Evolutionary conservation across 257 asterid species (phyloP), one percentile per base, ranked within the genome.

Genomic region (Salvia hispanica): DNA sequence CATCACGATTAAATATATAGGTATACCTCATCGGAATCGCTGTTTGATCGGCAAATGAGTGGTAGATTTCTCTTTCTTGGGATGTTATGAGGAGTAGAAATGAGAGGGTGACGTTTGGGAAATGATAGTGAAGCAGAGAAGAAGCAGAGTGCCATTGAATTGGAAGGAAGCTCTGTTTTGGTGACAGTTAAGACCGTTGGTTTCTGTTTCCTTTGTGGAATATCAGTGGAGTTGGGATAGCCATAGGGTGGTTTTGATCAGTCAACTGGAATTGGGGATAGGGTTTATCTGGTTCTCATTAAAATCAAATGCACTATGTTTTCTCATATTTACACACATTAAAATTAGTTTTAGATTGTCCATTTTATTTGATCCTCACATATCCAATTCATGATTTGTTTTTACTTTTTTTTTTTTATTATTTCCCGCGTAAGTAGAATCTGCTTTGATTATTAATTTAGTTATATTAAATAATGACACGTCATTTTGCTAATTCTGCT

Each of bases 21-120:
- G 45, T 4, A 46, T 57, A 87, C 97, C 86, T 88, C 91, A 64
- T 74, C 69, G 46, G 83, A 67, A 43, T 85, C 90, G 25, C 74
- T 70, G 70, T 71, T 83, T 8, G 96, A 83, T 71, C 83, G 79
- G 79, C 91, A 79, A 64, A 39, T 43, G 62, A 80, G 58, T 2
- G 58, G 60, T 6, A 58, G 67, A 28, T 16, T 73, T 65, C 61
- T 81, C 79, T 70, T 71, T 25, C 3, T 66, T 48, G 40, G 13
- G 73, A 73, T 62, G 25, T 28, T 8, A 70, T 51, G 80, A 52
- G 75, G 70, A 39, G 56, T 63, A 65, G 83, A 45, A 10, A 28
- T 52, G 72, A 71, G 66, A 65, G 75, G 55, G 34, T 51, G 59
- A 45, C 34, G 68, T 47, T 76, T 78, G 80, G 72, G 78, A 25